Evolutionary conservation across 495 filamentous ascomycete genomes (phyloP).

Genomic region (Aspergillus baeticus): DNA sequence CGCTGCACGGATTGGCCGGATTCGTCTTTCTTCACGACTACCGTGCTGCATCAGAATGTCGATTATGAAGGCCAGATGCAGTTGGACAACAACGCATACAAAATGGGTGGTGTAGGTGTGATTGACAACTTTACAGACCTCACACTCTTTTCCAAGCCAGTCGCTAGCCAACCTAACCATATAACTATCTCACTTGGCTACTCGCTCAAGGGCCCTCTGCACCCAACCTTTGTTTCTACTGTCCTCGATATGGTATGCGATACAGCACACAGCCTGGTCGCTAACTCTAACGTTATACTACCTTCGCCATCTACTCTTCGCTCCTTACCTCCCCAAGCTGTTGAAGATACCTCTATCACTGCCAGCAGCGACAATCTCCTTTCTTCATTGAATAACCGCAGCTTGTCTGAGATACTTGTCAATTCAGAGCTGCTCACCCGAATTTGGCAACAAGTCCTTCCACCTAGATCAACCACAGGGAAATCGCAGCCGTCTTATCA

Average conservation of each 20-base stretch:
- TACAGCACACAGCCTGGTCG: slow-evolving; percentile 41
- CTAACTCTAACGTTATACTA: slow-evolving; percentile 41
- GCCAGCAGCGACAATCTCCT: slow-evolving; percentile 21
- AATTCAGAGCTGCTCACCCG: slow-evolving; percentile 47
- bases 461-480: slow-evolving; percentile 20
- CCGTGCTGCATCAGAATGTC: slow-evolving; percentile 50
- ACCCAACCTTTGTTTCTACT: slow-evolving; percentile 37
- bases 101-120: slow-evolving; percentile 47
- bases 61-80: slow-evolving; percentile 40
- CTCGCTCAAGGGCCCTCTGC: slow-evolving; percentile 43
- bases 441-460: slow-evolving; percentile 52
- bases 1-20: slow-evolving; percentile 59
- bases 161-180: slow-evolving; percentile 29
- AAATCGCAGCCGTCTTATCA: slow-evolving; percentile 31
- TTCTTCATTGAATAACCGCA: slow-evolving; percentile 40
- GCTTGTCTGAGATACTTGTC: slow-evolving; percentile 45
- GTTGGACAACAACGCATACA: slow-evolving; percentile 47
- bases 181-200: slow-evolving; percentile 47
- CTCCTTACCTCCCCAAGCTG: slow-evolving; percentile 30
- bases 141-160: slow-evolving; percentile 46
- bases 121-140: slow-evolving; percentile 53
- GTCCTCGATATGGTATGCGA: slow-evolving; percentile 52
- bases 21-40: slow-evolving; percentile 47
- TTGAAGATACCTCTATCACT: slow-evolving; percentile 31
- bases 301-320: slow-evolving; percentile 42